Percentiles rank a stretch among this genome's conserved stretches.
Conservation (phyloP, 1,284 basidiomycete genomes). For the Trichosporon inkin region DNA sequence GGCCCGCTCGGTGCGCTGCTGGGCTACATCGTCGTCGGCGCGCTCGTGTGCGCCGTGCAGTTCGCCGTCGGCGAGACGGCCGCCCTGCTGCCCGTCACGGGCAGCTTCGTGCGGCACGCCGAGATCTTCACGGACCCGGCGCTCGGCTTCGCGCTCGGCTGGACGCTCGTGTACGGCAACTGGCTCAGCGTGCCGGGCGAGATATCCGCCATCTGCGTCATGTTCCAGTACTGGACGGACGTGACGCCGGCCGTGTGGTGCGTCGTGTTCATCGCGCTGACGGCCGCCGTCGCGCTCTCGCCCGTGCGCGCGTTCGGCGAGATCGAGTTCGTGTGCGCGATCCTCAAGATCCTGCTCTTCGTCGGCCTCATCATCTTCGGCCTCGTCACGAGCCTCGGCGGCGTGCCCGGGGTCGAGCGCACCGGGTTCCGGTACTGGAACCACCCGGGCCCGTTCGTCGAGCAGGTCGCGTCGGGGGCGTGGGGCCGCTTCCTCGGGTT, state of each 20-base stretch:
- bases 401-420: constrained; percentile 46
- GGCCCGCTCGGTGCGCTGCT: constrained; percentile 47
- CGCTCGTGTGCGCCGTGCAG: constrained; percentile 30
- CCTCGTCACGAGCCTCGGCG: constrained; percentile 58
- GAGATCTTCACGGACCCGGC: constrained; percentile 33
- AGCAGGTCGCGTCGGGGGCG: constrained; percentile 19
- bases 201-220: constrained; percentile 27
- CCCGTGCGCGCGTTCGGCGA: constrained; percentile 27
- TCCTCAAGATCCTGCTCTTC: constrained; percentile 70
- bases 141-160: constrained; percentile 35
- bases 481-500: constrained; percentile 29
- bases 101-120: constrained; percentile 31
- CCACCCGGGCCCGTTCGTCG: constrained; percentile 58
- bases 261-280: constrained; percentile 24
- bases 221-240: constrained; percentile 28
- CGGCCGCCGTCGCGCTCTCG: constrained; percentile 20
- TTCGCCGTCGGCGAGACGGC: constrained; percentile 32
- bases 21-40: constrained; percentile 25
- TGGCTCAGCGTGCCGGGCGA: constrained; percentile 30
- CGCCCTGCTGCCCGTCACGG: constrained; percentile 28
- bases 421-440: constrained; percentile 62
- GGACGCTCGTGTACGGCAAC: constrained; percentile 32
- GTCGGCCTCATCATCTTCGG: constrained; percentile 57
- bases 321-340: constrained; percentile 63
- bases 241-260: constrained; percentile 23